These are phyloP conservation scores for Petrea volubilis DNA, from an alignment of 257 asterid species.

Conservation along the genomic window DNA sequence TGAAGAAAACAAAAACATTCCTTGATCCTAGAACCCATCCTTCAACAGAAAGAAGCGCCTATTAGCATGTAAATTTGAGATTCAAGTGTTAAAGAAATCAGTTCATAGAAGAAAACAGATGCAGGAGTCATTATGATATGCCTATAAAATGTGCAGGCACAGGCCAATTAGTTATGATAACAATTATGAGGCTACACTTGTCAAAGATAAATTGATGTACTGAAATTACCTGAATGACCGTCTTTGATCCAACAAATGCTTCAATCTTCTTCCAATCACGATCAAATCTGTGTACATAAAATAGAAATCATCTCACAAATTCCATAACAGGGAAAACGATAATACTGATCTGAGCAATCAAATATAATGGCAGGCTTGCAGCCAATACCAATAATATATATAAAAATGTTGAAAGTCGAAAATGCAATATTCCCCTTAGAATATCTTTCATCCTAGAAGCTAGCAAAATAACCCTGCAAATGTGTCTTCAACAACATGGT, in stretches of 20 bases:
- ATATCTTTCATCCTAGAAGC: neutral
- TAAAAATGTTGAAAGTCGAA: neutral
- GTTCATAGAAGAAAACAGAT: neutral
- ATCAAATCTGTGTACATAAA: constrained; percentile 57
- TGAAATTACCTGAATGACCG: constrained; percentile 78
- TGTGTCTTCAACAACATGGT: neutral
- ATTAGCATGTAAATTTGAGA: neutral
- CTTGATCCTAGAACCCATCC: neutral
- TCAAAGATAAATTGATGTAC: neutral
- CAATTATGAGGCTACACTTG: neutral
- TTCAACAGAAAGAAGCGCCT: neutral
- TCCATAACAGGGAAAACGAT: neutral
- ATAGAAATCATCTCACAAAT: neutral
- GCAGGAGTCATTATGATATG: neutral
- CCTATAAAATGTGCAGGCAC: neutral
- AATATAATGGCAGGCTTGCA: neutral
- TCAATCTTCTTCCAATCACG: constrained; percentile 98
- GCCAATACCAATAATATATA: neutral
- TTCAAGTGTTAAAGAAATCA: no score
- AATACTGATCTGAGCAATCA: neutral
- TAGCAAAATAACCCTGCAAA: neutral
- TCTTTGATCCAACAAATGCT: constrained; percentile 91
- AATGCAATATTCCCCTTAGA: neutral
- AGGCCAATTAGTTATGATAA: neutral
- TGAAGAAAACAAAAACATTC: neutral